Evolutionary conservation across 1,284 basidiomycete species (phyloP).

Genomic region (Trametes sp.): DNA sequence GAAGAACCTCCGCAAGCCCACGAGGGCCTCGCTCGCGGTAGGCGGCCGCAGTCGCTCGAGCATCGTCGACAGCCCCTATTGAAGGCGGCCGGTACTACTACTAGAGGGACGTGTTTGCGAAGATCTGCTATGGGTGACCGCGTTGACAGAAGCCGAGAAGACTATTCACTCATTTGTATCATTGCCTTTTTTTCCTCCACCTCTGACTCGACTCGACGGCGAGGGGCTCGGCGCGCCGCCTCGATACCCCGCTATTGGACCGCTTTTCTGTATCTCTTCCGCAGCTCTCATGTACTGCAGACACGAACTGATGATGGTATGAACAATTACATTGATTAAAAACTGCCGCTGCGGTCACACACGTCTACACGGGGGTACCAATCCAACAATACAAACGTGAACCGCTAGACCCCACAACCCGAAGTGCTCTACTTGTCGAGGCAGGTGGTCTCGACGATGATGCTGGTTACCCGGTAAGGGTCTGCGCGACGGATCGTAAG

Average conservation of each 20-base stretch:
- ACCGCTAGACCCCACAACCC: constrained; percentile 16
- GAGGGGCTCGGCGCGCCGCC: not conserved
- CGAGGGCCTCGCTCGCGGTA: constrained; percentile 75
- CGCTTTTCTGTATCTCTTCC: not conserved
- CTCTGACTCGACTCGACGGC: constrained; percentile 4
- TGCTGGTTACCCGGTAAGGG: constrained; percentile 88
- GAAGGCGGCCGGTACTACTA: constrained; percentile 5
- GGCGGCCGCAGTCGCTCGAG: constrained; percentile 58
- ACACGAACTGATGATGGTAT: constrained; percentile 1
- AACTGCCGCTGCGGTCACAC: constrained; percentile 12
- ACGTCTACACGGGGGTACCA: constrained; percentile 17
- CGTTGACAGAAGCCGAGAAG: constrained; percentile 14
- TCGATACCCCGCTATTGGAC: constrained; percentile 5
- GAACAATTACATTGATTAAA: constrained; percentile 23
- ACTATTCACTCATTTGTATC: constrained; percentile 17
- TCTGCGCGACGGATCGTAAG: constrained; percentile 54
- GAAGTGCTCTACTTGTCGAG: constrained; percentile 46
- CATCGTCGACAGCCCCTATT: constrained; percentile 80
- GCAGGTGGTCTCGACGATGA: constrained; percentile 92
- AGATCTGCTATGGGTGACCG: constrained; percentile 7
- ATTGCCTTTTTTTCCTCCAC: constrained; percentile 4
- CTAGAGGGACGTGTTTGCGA: constrained; percentile 1
- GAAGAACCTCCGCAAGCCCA: constrained; percentile 88
- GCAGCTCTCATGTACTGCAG: not conserved
- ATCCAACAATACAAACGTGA: constrained; percentile 22